Percentiles rank a stretch among this genome's conserved stretches.
Evolutionary conservation across 2,329 filamentous ascomycete species (phyloP).

Genomic region (Fusarium lateritium): DNA sequence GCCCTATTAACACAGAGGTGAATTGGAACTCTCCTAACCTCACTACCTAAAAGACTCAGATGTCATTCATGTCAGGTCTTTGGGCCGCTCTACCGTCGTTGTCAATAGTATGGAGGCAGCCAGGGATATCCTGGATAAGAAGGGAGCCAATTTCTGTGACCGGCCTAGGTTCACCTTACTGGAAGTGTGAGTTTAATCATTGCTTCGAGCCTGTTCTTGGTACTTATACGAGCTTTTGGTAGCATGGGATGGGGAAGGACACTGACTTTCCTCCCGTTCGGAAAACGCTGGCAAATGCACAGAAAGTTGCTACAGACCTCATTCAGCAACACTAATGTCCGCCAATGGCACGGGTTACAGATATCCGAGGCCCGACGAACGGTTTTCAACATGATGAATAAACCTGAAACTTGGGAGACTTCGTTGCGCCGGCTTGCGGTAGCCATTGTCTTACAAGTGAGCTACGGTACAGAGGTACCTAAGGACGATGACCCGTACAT

Average conservation of each 20-base stretch:
- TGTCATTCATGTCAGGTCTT: constrained; percentile 50
- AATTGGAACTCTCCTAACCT: not conserved
- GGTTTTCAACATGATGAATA: constrained; percentile 38
- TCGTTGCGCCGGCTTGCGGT: constrained; percentile 51
- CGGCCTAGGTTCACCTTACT: constrained; percentile 60
- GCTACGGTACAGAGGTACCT: constrained; percentile 51
- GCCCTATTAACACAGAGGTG: not conserved
- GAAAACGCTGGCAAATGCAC: constrained; percentile 59
- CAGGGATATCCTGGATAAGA: constrained; percentile 60
- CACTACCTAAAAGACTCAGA: constrained; percentile 47
- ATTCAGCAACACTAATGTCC: constrained; percentile 57
- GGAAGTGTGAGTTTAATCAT: constrained; percentile 50
- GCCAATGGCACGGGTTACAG: constrained; percentile 48
- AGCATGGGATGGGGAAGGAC: constrained; percentile 64
- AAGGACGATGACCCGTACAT: constrained; percentile 52
- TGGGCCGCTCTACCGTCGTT: constrained; percentile 52
- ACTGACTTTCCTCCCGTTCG: constrained; percentile 62
- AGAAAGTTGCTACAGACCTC: constrained; percentile 60
- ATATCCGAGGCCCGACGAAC: constrained; percentile 43
- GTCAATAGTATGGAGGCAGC: constrained; percentile 53
- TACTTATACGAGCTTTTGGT: not conserved
- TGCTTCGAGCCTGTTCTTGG: not conserved
- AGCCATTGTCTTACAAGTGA: constrained; percentile 53
- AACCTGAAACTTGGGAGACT: constrained; percentile 45
- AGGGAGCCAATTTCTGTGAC: constrained; percentile 61